These are phyloP conservation scores for Aristolochia californica DNA, from an alignment of 164 flowering plant species.

Conservation along the genomic window DNA sequence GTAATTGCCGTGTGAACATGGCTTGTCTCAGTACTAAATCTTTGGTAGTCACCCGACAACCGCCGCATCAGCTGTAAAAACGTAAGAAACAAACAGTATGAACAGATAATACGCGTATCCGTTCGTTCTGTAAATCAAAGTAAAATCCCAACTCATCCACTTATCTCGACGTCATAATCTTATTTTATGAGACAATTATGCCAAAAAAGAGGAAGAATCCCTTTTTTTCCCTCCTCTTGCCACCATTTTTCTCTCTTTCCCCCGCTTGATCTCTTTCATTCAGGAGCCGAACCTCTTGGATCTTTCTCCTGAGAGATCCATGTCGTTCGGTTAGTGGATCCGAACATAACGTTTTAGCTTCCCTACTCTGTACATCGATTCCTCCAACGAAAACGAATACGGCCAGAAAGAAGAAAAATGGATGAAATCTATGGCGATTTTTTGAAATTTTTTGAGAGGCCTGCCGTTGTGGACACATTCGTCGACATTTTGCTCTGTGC, in stretches of 20 bases:
- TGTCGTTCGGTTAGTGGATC: slow-evolving; percentile 4
- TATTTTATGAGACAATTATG: too few relatives aligned
- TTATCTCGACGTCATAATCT: not conserved
- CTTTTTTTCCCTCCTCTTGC: not conserved
- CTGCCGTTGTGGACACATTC: slow-evolving; percentile 55
- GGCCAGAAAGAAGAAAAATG: slow-evolving; percentile 11
- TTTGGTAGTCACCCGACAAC: too few relatives aligned
- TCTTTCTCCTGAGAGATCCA: slow-evolving; percentile 1
- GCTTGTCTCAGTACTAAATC: too few relatives aligned
- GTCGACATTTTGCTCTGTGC: slow-evolving; percentile 92
- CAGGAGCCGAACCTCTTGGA: not conserved
- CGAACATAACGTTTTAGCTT: not conserved
- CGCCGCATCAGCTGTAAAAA: too few relatives aligned
- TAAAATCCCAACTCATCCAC: not conserved
- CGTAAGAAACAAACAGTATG: too few relatives aligned
- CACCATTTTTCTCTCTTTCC: not conserved
- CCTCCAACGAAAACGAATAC: not conserved
- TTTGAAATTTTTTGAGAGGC: slow-evolving; percentile 40
- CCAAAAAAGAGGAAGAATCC: not conserved
- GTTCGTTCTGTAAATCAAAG: too few relatives aligned
- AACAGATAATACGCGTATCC: too few relatives aligned
- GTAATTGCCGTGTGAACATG: too few relatives aligned
- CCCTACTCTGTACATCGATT: not conserved
- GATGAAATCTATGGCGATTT: slow-evolving; percentile 27
- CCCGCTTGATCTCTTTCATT: not conserved